phyloP scores from a whole-genome alignment of 163 green algal genomes.

The Trebouxiophyceae sp. region DNA sequence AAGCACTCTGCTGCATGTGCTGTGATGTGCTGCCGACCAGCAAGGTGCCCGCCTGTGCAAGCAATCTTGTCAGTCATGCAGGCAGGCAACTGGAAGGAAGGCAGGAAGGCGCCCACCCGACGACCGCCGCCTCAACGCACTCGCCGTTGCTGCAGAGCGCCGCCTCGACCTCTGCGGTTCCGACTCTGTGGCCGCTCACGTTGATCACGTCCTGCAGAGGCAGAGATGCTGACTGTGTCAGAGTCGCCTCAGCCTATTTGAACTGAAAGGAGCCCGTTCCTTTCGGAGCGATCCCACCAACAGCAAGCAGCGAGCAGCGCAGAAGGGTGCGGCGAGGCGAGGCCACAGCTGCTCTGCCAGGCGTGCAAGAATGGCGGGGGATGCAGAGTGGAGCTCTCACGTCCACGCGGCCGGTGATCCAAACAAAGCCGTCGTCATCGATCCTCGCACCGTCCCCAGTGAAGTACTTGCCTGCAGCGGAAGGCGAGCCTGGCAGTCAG shows the following conservation, averaged over 20 bases:
- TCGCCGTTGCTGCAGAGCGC: conserved; percentile 67
- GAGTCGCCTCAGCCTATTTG: too few species aligned
- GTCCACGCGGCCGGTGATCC: conserved; percentile 44
- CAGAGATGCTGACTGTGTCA: too few species aligned
- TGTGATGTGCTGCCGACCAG: too few species aligned
- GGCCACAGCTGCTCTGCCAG: too few species aligned
- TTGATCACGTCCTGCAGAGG: conserved; percentile 88
- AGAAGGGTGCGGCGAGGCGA: too few species aligned
- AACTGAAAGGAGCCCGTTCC: not conserved
- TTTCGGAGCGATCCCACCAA: not conserved
- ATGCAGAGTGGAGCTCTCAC: too few species aligned
- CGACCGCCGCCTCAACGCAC: conserved; percentile 67
- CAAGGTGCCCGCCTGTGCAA: too few species aligned
- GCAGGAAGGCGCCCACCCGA: conserved; percentile 43
- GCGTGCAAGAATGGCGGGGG: too few species aligned
- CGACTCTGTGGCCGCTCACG: conserved; percentile 74
- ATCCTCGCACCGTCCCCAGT: not conserved
- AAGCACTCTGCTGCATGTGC: too few species aligned
- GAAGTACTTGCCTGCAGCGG: not conserved
- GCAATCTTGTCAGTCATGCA: too few species aligned
- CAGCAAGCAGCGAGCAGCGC: too few species aligned
- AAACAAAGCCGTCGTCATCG: conserved; percentile 22
- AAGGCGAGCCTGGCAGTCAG: not conserved
- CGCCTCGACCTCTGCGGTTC: conserved; percentile 79
- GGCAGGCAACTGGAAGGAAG: too few species aligned